phyloP scores from a whole-genome alignment of 768 basidiomycete species.

The Suillus fuscotomentosus region DNA sequence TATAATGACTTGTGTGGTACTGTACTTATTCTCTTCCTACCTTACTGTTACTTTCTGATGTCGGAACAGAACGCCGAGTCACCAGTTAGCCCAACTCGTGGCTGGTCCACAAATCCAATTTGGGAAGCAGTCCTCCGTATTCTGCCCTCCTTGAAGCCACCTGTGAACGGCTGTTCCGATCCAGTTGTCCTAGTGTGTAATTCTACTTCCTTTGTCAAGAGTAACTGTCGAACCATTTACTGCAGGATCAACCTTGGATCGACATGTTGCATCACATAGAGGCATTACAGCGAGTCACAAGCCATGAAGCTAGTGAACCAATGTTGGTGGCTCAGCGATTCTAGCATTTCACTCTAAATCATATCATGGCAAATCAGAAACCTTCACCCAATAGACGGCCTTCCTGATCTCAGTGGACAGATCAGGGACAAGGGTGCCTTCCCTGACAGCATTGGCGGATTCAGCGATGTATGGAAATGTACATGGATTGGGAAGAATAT shows the following conservation, averaged over 20 bases:
- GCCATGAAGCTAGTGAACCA: neutral
- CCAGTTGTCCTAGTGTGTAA: neutral
- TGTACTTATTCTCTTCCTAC: neutral
- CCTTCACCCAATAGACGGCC: neutral
- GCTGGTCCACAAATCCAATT: neutral
- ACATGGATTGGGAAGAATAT: constrained; percentile 20
- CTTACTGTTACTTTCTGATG: neutral
- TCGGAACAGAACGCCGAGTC: neutral
- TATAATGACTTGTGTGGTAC: neutral
- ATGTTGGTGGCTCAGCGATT: neutral
- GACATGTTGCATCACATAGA: neutral
- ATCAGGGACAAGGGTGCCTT: constrained; percentile 23
- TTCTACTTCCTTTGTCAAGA: neutral
- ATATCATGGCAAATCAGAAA: neutral
- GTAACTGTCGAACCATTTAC: neutral
- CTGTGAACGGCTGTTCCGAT: neutral
- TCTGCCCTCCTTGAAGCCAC: neutral
- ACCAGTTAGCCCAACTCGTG: neutral
- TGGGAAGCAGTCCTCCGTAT: neutral
- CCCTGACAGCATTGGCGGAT: constrained; percentile 41
- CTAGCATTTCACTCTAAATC: neutral
- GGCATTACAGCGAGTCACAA: neutral
- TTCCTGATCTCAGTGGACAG: constrained; percentile 8
- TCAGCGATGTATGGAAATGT: constrained; percentile 43
- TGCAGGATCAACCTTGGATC: neutral